Conservation (phyloP, 345 rosid species). For the Heritiera littoralis region DNA sequence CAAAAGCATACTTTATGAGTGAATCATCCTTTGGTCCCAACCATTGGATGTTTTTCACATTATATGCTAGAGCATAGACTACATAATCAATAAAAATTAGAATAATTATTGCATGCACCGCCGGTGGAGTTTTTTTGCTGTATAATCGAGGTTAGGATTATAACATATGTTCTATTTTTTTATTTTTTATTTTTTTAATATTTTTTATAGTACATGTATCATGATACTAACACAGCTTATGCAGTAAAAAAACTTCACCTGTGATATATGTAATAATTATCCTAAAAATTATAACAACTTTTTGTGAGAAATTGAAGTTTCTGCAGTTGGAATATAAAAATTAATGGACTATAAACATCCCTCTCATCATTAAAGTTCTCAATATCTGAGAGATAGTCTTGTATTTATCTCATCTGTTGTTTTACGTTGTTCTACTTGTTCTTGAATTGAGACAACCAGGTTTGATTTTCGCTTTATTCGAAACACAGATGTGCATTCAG, state of each 20-base stretch:
- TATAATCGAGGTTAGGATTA: too few relatives aligned
- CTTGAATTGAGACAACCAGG: conserved; percentile 6
- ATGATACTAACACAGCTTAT: too few relatives aligned
- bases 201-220: too few relatives aligned
- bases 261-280: too few relatives aligned
- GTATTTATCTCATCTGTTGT: not conserved
- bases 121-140: too few relatives aligned
- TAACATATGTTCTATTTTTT: too few relatives aligned
- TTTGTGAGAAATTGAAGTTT: not conserved
- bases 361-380: not conserved
- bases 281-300: not conserved
- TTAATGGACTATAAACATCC: not conserved
- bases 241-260: too few relatives aligned
- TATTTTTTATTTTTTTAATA: too few relatives aligned
- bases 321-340: not conserved
- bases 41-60: not conserved
- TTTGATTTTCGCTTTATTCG: not conserved
- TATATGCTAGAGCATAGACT: not conserved
- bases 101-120: too few relatives aligned
- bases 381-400: not conserved
- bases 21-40: not conserved
- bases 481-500: conserved; percentile 85
- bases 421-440: conserved; percentile 8
- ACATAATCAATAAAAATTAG: not conserved
- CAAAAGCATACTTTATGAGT: not conserved